phyloP scores from a whole-genome alignment of 176 grass and related monocot species.

The Ampelocalamus luodianensis region DNA sequence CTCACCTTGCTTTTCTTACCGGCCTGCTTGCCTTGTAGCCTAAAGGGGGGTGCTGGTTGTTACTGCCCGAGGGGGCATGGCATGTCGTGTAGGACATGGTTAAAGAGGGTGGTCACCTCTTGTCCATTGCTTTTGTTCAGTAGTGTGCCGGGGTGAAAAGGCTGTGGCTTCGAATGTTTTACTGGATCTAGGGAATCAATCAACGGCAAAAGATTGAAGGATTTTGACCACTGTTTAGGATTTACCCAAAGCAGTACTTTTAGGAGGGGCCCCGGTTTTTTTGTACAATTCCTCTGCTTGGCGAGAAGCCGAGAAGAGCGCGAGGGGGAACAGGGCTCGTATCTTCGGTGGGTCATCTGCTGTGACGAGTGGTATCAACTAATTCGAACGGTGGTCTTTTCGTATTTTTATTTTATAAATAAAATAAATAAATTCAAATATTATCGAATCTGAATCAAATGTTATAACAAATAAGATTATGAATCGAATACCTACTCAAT shows the following conservation, averaged over 20 bases:
- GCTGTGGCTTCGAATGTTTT: slow-evolving; percentile 23
- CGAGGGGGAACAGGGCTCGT: background rate
- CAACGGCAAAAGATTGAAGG: background rate
- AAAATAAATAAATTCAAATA: no score
- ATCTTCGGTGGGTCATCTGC: background rate
- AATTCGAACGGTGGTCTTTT: no score
- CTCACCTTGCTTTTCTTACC: slow-evolving; percentile 13
- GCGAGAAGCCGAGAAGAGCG: no score
- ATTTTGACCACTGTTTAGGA: slow-evolving; percentile 43
- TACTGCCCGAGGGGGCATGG: slow-evolving; percentile 1
- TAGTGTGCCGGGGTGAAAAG: slow-evolving; percentile 22
- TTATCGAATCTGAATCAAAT: no score
- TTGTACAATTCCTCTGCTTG: no score
- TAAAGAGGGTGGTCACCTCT: slow-evolving; percentile 40
- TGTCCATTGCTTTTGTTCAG: slow-evolving; percentile 20
- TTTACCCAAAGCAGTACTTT: background rate
- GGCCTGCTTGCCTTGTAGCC: slow-evolving; percentile 20
- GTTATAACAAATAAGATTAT: no score
- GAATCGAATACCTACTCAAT: no score
- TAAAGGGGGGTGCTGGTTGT: slow-evolving; percentile 23
- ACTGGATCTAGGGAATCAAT: slow-evolving; percentile 25
- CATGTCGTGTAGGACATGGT: slow-evolving; percentile 7
- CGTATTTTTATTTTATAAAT: no score
- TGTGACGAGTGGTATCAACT: no score
- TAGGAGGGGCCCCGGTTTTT: no score